Evolutionary conservation across 306 rosid species (phyloP).

Genomic region (Hylodesmum podocarpum): DNA sequence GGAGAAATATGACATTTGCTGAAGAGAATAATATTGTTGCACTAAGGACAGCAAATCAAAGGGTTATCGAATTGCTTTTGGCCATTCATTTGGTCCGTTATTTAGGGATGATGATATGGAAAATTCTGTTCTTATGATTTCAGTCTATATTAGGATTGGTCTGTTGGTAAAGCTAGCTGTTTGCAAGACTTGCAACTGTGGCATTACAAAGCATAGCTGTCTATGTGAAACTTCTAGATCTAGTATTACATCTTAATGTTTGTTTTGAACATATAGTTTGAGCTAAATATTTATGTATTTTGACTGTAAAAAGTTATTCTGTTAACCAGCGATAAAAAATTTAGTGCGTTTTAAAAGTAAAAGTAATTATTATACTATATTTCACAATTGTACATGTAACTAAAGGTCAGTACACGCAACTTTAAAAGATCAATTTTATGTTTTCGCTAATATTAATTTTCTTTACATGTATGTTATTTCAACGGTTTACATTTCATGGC

Average conservation of each 20-base stretch:
- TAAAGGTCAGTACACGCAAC: too few relatives aligned
- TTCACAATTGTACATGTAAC: too few relatives aligned
- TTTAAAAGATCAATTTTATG: not conserved
- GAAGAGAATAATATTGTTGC: not conserved
- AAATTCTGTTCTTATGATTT: not conserved
- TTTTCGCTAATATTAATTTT: too few relatives aligned
- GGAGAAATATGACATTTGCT: not conserved
- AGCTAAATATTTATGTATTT: too few relatives aligned
- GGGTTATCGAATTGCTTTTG: not conserved
- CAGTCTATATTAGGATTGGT: constrained; percentile 18
- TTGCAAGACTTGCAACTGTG: constrained; percentile 13
- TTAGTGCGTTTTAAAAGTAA: too few relatives aligned
- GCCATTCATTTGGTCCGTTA: constrained; percentile 24
- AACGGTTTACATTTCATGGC: not conserved
- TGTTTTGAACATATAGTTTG: not conserved
- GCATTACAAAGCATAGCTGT: not conserved
- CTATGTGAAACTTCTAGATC: not conserved
- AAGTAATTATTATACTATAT: too few relatives aligned
- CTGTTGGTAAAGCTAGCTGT: constrained; percentile 4
- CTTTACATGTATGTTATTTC: not conserved
- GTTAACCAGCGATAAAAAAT: too few relatives aligned
- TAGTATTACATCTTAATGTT: not conserved
- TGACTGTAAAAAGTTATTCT: too few relatives aligned
- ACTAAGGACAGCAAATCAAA: constrained; percentile 24
- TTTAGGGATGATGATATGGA: constrained; percentile 16